Percentiles rank a stretch among this genome's conserved stretches.
phyloP scores from a whole-genome alignment of 2,329 filamentous ascomycete species.

The Cordyceps cateniannulata region DNA sequence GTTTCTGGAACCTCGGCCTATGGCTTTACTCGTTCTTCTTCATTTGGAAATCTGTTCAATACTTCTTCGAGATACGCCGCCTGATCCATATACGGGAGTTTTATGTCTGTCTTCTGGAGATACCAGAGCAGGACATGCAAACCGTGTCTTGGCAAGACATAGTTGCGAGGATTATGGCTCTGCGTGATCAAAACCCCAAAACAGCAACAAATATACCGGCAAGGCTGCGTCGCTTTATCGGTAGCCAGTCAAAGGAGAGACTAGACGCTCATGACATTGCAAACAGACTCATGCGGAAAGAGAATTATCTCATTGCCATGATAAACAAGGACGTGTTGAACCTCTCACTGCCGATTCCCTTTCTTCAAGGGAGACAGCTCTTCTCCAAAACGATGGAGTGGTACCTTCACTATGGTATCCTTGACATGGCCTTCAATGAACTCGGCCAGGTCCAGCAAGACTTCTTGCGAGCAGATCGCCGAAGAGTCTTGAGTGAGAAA shows the following conservation, averaged over 20 bases:
- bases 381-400: conserved; percentile 88
- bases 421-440: conserved; percentile 91
- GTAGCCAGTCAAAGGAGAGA: conserved; percentile 84
- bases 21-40: conserved; percentile 86
- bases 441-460: conserved; percentile 79
- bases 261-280: conserved; percentile 96
- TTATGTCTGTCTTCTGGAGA: conserved; percentile 73
- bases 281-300: conserved; percentile 90
- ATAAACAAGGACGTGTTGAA: conserved; percentile 96
- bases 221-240: conserved; percentile 52
- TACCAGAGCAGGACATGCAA: conserved; percentile 80
- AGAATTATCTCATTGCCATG: conserved; percentile 94
- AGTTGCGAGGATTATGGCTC: conserved; percentile 74
- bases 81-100: conserved; percentile 78
- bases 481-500: conserved; percentile 70
- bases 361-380: conserved; percentile 69
- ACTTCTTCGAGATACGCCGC: conserved; percentile 65
- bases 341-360: conserved; percentile 77
- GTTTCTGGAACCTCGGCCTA: conserved; percentile 67
- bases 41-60: conserved; percentile 71
- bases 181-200: conserved; percentile 80
- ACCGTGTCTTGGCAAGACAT: conserved; percentile 92
- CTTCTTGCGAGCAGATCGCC: conserved; percentile 77
- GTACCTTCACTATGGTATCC: conserved; percentile 83
- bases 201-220: conserved; percentile 56